Evolutionary conservation across 2,329 filamentous ascomycete species (phyloP), one percentile per base, ranked within the genome.

Genomic region (Colletotrichum melonis): DNA sequence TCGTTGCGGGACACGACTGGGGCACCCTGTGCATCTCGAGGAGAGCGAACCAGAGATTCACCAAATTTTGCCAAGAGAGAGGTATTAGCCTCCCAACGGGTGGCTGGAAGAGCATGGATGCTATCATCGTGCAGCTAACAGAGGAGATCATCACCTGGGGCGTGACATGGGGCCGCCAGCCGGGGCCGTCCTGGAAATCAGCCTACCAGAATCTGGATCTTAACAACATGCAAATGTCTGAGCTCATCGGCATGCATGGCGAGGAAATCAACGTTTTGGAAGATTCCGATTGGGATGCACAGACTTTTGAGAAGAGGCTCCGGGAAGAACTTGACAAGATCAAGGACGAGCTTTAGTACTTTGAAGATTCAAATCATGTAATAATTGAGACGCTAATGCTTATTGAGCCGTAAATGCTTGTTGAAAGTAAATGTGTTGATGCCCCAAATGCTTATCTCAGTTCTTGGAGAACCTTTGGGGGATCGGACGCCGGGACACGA

Each of bases 121-220:
- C 9, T 4, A 12, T 32, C 4, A 7, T 19, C 1, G 28, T 54
- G 32, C 26, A 22, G 14, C n/a, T 67, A 8, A 56, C 16, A 7
- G n/a, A 16, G 2, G 22, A 38, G 11, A 11, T 30, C 7, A 19
- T 46, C 26, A 16, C 12, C 16, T 26, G 55, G 5, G 55, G 24
- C 22, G 32, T n/a, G 12, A 32, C 11, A n/a, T 46, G 63, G 32
- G 35, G 32, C 14, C 4, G 11, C 4, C 24, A 59, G 30, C 35
- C 6, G 9, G 38, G 52, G 4, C 8, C 52, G 12, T 8, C 9
- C 3, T 71, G 46, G 68, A 59, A 46, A 24, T 6, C 14, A 19
- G 26, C n/a, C 26, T 60, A 35, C 22, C 19, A 30, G 56, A 71
- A 71, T 22, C n/a, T 46, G 11, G 68, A 56, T 1, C 28, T 67